Base-by-base conservation (phyloP, 2,329 filamentous ascomycete species). In the Scorias spongiosa region DNA sequence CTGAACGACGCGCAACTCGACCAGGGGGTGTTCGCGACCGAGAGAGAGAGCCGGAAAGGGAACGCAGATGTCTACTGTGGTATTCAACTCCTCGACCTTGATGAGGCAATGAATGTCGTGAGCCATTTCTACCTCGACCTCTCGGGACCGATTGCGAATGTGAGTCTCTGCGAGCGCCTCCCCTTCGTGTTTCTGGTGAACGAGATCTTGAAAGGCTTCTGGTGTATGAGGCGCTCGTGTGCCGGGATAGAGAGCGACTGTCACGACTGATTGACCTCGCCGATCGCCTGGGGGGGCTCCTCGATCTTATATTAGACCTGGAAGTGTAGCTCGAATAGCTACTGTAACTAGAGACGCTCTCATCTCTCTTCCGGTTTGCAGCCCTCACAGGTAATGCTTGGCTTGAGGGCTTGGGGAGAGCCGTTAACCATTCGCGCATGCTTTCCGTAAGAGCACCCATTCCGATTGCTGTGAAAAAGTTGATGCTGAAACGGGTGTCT, bases 391-490 rank as follows among this genome's bases (percentile, higher is more conserved):
- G 70, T 1, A 84, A 67, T 1, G 85, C 78, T 5, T 84, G 83
- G 18, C 84, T 67, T 1, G 82, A 74, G 2, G 88, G 87, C 59
- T 93, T 91, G 10, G 88, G 88, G 64, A 93, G 77, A 57, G 87
- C 94, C 61, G 88, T 83, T 45, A 98, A 72, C 59, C 81, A 79
- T 57, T 93, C 85, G 62, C 91, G 80, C 86, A 95, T 93, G 52
- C 87, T 84, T 60, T 98, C 91, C 2, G 91, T 98, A 48, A 98
- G 73, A 18, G 77, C 78, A 59, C 91, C 91, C 84, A 98, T 93
- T 46, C 88, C 87, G 56, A 98, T 93, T 56, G 87, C 91, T 9
- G 91, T 98, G 63, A 98, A 96, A 72, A 95, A 98, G 66, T 98
- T 98, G 78, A 98, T 94, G 42, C 88, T 85, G 70, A 98, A 98